Evolutionary conservation across 495 filamentous ascomycete species (phyloP), one percentile per base, ranked within the genome.

Genomic region (Lasiosphaeria miniovina): DNA sequence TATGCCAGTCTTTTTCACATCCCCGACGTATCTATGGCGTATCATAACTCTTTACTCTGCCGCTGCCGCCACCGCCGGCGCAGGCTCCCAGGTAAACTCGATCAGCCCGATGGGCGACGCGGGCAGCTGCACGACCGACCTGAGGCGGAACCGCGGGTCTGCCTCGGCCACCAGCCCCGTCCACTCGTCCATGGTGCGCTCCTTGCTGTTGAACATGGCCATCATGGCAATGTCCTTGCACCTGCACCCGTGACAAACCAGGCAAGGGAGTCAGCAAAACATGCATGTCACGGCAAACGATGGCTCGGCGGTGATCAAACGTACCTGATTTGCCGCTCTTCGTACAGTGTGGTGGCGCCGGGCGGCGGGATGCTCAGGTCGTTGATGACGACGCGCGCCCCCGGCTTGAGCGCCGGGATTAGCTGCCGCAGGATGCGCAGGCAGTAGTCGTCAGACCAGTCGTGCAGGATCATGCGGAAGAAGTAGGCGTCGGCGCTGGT

Each of bases 381-480:
- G 36, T 66, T 69, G 17, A 84, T 63, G 9, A 83, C 46, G 17
- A 82, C 61, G 50, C 69, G 61, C 4, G 72, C 61, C 0, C 65
- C 70, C 0, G 53, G 33, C 49, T 73, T 76, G 60, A 84, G 55
- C 11, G 74, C 76, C 0, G 72, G 68, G 3, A 77, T 49, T 3
- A 80, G 58, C 8, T 71, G 65, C 8, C 57, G 61, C 1, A 85
- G 56, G 55, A 83, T 80, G 15, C 61, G 66, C 11, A 75, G 43
- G 10, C 65, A 73, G 36, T 81, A 70, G 33, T 68, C 63, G 41
- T 79, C 71, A 0, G 72, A 52, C 74, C 79, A 80, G 58, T 85
- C 76, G 54, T 85, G 82, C 24, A 86, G 61, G 34, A 84, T 73
- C 61, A 71, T 70, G 1, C 82, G 76, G 14, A 81, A 69, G 46